These are phyloP conservation scores for Claviceps purpurea DNA, from an alignment of 2,329 filamentous ascomycete species.

Conservation along the genomic window DNA sequence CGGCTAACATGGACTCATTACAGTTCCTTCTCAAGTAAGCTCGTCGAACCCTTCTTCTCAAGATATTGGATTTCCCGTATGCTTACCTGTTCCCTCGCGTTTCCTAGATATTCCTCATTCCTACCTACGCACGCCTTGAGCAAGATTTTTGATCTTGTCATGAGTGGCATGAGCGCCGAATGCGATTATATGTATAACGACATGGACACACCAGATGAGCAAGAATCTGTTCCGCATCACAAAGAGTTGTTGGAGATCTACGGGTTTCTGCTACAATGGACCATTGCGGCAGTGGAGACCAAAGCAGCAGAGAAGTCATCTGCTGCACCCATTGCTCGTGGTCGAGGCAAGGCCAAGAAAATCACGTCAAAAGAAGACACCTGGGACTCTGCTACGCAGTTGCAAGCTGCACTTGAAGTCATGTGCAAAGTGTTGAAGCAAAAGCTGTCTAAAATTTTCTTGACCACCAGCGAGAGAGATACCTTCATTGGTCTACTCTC, in stretches of 20 bases:
- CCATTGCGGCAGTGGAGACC: constrained; percentile 82
- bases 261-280: constrained; percentile 89
- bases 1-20: constrained; percentile 75
- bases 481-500: constrained; percentile 90
- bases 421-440: constrained; percentile 95
- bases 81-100: constrained; percentile 26
- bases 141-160: constrained; percentile 85
- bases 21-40: constrained; percentile 94
- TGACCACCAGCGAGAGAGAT: constrained; percentile 92
- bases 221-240: constrained; percentile 73
- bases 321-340: constrained; percentile 50
- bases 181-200: constrained; percentile 77
- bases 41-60: not conserved
- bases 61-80: not conserved
- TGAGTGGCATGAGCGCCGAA: constrained; percentile 73
- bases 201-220: constrained; percentile 74
- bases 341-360: constrained; percentile 66
- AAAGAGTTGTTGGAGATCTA: constrained; percentile 89
- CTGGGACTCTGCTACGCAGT: constrained; percentile 82
- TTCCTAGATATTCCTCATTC: constrained; percentile 61
- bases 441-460: constrained; percentile 82
- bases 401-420: constrained; percentile 76
- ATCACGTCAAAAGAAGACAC: constrained; percentile 61
- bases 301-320: constrained; percentile 85
- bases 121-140: constrained; percentile 73